Evolutionary conservation across 371 early-diverging fungal genomes (phyloP).

Genomic region (Mortierella polycephala): DNA sequence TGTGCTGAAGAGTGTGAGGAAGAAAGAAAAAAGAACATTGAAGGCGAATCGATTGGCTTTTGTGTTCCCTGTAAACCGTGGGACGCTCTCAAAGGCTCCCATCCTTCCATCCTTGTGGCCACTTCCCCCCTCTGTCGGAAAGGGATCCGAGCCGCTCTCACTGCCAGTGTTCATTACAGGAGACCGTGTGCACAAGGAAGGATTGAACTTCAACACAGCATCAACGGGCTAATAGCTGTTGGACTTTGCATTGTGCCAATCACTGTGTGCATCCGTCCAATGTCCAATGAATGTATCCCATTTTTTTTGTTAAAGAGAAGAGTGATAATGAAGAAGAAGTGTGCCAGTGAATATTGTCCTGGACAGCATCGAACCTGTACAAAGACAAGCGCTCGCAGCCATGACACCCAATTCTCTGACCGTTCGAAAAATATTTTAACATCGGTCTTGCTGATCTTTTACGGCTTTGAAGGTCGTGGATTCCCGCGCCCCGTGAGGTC

Average conservation of each 20-base stretch:
- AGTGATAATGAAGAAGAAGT: background rate
- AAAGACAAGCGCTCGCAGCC: constrained; percentile 35
- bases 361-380: constrained; percentile 35
- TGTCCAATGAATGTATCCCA: background rate
- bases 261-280: no score
- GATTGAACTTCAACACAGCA: no score
- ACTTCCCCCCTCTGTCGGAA: background rate
- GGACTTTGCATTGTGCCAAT: no score
- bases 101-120: no score
- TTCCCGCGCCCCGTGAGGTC: constrained; percentile 21
- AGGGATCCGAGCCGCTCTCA: background rate
- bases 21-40: background rate
- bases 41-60: background rate
- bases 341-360: constrained; percentile 53
- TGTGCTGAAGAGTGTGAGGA: background rate
- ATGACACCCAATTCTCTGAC: constrained; percentile 54
- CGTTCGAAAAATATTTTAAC: constrained; percentile 44
- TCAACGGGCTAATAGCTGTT: no score
- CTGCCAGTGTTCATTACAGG: no score
- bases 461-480: constrained; percentile 54
- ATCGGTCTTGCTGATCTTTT: constrained; percentile 51
- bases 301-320: background rate
- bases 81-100: background rate
- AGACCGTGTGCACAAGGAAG: no score
- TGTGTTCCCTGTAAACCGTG: background rate